Base-by-base conservation (phyloP, 345 rosid genomes). In the Populus pruinosa region DNA sequence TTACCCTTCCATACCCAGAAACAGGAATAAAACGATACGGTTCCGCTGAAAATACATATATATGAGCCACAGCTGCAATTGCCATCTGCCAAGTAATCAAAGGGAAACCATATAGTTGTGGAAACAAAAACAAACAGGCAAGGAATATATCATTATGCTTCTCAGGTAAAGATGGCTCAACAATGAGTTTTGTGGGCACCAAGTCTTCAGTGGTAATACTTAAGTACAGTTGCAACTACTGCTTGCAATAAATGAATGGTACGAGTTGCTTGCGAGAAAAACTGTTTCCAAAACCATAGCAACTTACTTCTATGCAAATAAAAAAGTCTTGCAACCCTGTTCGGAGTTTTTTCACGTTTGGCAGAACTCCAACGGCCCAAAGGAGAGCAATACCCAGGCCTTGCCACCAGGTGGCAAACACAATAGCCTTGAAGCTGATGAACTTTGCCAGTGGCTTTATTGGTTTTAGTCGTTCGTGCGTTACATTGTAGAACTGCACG, bases 381-480 rank as follows among this genome's bases (percentile, higher is more conserved):
- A 95, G 83, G 69, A 95, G 69, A 0, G 96, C 88, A 50, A 95
- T 92, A 17, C 90, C 96, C 14, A 92, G 86, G 10, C 98, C 97
- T 83, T 95, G 99, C 98, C 98, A 95, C 99, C 97, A 95, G 65
- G 97, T 93, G 35, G 97, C 96, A 69, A 95, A 93, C 35, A 92
- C 97, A 41, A 95, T 90, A 63, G 97, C 93, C 84, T 95, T 95
- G 88, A 93, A 93, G 93, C 99, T 95, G 69, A 93, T 87, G 81
- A 95, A 92, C 86, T 92, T 95, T 6, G 96, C 91, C 10, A 92
- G 86, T 2, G 97, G 98, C 86, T 83, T 92, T 80, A 93, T 93
- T 8, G 87, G 86, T 69, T 80, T 83, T 62, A 95, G 94, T n/a
- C 89, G 86, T 83, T 93, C 96, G 55, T 91, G 94, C 17, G 92